These are phyloP conservation scores for Waltergamsia citrina DNA, from an alignment of 2,329 filamentous ascomycete species.

Conservation along the genomic window DNA sequence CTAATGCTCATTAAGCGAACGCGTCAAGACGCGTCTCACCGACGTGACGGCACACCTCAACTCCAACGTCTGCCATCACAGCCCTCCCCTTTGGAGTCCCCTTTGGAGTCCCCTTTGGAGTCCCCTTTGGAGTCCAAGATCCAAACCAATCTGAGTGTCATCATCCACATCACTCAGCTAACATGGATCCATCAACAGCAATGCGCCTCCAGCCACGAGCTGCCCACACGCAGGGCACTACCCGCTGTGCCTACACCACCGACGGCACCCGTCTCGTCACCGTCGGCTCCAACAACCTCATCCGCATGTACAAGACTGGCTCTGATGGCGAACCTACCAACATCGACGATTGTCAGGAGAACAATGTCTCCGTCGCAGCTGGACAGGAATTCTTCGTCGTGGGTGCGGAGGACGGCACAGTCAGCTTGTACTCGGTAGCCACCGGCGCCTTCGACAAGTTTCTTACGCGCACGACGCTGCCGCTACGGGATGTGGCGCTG, in stretches of 20 bases:
- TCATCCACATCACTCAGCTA: too few species aligned
- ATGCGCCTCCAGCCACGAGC: conserved; percentile 51
- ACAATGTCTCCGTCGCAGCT: conserved; percentile 71
- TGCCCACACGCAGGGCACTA: conserved; percentile 77
- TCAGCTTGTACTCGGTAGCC: conserved; percentile 81
- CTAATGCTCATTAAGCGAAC: too few species aligned
- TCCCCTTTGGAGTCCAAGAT: too few species aligned
- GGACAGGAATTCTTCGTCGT: conserved; percentile 76
- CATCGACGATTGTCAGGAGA: conserved; percentile 83
- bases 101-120: too few species aligned
- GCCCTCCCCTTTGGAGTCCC: too few species aligned
- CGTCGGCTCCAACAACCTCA: conserved; percentile 86
- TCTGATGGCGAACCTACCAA: conserved; percentile 88
- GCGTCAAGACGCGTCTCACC: too few species aligned
- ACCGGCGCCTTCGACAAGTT: conserved; percentile 69
- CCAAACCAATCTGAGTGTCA: too few species aligned
- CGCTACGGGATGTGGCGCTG: conserved; percentile 77
- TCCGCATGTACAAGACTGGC: conserved; percentile 84
- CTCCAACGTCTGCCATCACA: too few species aligned
- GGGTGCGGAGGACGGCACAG: conserved; percentile 90
- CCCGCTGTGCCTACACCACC: conserved; percentile 81
- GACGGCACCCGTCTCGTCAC: conserved; percentile 82
- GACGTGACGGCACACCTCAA: too few species aligned
- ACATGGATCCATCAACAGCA: conserved; percentile 22
- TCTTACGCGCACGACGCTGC: conserved; percentile 73